Percentiles rank a stretch among this genome's conserved stretches.
phyloP scores from a whole-genome alignment of 2,329 filamentous ascomycete genomes.

The Phialophora chinensis region DNA sequence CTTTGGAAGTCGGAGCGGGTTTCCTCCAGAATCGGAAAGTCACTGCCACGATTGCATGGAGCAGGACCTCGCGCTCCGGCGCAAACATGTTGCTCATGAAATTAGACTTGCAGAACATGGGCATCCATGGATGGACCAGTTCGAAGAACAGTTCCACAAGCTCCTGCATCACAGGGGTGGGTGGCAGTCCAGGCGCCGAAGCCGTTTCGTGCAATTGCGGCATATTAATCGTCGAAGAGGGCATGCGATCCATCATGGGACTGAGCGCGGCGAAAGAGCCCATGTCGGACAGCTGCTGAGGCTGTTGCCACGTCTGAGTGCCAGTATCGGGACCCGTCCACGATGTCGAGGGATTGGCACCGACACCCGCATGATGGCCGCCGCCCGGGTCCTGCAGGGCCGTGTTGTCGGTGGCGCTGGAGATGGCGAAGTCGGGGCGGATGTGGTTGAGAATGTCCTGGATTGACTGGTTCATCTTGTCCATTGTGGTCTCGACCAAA shows the following conservation, averaged over 20 bases:
- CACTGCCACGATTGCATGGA: slow-evolving; percentile 18
- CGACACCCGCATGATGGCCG: neutral
- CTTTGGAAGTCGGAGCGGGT: slow-evolving; percentile 5
- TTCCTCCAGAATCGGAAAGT: slow-evolving; percentile 23
- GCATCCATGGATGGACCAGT: slow-evolving; percentile 22
- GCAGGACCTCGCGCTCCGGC: slow-evolving; percentile 19
- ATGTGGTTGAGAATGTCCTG: slow-evolving; percentile 20
- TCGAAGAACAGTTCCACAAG: slow-evolving; percentile 24
- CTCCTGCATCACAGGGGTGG: slow-evolving; percentile 17
- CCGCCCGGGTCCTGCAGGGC: neutral
- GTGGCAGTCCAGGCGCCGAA: slow-evolving; percentile 2
- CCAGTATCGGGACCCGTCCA: slow-evolving; percentile 12
- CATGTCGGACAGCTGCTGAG: slow-evolving; percentile 21
- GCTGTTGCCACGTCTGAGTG: slow-evolving; percentile 13
- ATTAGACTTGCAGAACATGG: slow-evolving; percentile 18
- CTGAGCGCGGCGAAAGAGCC: slow-evolving; percentile 11
- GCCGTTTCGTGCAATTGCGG: neutral
- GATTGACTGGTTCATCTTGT: slow-evolving; percentile 26
- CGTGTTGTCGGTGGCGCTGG: slow-evolving; percentile 2
- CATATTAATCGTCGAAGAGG: neutral
- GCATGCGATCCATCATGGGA: slow-evolving; percentile 19
- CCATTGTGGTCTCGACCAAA: slow-evolving; percentile 18
- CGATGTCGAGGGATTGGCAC: slow-evolving; percentile 11
- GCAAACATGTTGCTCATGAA: slow-evolving; percentile 20
- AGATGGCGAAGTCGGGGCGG: slow-evolving; percentile 11